A percentile compares a stretch with the other conserved stretches of the same genome.
These are phyloP conservation scores for Suhomyces faveliae DNA, from an alignment of 805 yeast species.

Conservation along the genomic window DNA sequence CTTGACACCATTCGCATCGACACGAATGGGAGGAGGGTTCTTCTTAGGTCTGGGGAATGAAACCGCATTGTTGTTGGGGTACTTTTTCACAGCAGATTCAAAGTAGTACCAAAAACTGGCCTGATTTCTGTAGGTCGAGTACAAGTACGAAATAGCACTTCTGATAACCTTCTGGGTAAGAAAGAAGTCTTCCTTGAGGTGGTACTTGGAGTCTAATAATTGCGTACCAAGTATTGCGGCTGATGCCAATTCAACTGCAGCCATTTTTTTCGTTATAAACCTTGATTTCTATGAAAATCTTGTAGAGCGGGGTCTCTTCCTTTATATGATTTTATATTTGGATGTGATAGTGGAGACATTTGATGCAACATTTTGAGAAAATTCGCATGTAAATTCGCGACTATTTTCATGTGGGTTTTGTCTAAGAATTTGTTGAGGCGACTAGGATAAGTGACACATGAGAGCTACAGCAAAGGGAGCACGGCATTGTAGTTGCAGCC, in stretches of 20 bases:
- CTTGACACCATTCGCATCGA: conserved; percentile 35
- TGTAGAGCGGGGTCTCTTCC: neutral
- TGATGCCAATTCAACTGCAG: conserved; percentile 38
- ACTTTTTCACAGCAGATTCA: conserved; percentile 50
- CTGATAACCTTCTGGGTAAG: conserved; percentile 45
- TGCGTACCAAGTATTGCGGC: conserved; percentile 46
- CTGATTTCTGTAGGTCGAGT: conserved; percentile 33
- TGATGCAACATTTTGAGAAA: neutral
- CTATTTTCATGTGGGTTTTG: neutral
- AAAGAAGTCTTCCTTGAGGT: conserved; percentile 52
- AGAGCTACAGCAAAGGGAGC: neutral
- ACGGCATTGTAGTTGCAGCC: too few relatives aligned
- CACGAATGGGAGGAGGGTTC: conserved; percentile 24
- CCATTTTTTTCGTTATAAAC: conserved; percentile 19
- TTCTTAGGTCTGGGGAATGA: conserved; percentile 53
- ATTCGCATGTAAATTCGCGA: neutral
- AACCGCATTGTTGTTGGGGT: conserved; percentile 59
- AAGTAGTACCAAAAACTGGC: conserved; percentile 71
- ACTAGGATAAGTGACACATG: neutral
- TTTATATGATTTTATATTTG: neutral
- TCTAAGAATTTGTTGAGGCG: neutral
- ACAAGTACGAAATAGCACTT: conserved; percentile 42
- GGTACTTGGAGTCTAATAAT: conserved; percentile 47
- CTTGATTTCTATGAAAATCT: neutral
- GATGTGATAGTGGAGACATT: neutral